Conservation (phyloP, 164 flowering plant genomes). For the Santalum album region DNA sequence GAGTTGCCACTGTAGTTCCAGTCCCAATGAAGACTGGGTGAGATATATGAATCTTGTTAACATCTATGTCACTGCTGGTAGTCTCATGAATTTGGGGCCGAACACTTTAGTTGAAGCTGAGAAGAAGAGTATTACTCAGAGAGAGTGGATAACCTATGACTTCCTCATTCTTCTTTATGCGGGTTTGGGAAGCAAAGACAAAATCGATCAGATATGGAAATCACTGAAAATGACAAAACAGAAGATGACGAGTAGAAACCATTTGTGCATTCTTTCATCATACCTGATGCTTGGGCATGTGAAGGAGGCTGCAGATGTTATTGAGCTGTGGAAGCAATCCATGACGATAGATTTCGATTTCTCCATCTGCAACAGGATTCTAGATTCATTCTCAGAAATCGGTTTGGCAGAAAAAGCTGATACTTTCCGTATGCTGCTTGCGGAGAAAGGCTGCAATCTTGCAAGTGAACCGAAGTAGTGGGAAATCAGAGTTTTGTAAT, state of each 20-base stretch:
- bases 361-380: slow-evolving; percentile 39
- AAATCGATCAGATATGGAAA: slow-evolving; percentile 70
- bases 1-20: slow-evolving; percentile 30
- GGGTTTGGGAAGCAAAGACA: slow-evolving; percentile 58
- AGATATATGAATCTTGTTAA: slow-evolving; percentile 50
- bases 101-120: slow-evolving; percentile 44
- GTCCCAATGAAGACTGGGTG: slow-evolving; percentile 47
- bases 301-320: slow-evolving; percentile 56
- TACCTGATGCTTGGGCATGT: slow-evolving; percentile 67
- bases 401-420: slow-evolving; percentile 45
- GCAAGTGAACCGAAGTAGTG: too few relatives aligned
- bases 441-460: slow-evolving; percentile 26
- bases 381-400: slow-evolving; percentile 36
- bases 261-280: slow-evolving; percentile 52
- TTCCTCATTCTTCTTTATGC: slow-evolving; percentile 66
- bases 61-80: slow-evolving; percentile 43
- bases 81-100: slow-evolving; percentile 34
- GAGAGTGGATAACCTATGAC: slow-evolving; percentile 87
- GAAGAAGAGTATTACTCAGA: slow-evolving; percentile 53
- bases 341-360: slow-evolving; percentile 40
- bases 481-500: too few relatives aligned
- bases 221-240: slow-evolving; percentile 61
- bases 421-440: slow-evolving; percentile 30
- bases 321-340: slow-evolving; percentile 75
- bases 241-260: slow-evolving; percentile 71